Evolutionary conservation across 176 grass and related monocot species (phyloP).

Genomic region (Hyparrhenia diplandra): DNA sequence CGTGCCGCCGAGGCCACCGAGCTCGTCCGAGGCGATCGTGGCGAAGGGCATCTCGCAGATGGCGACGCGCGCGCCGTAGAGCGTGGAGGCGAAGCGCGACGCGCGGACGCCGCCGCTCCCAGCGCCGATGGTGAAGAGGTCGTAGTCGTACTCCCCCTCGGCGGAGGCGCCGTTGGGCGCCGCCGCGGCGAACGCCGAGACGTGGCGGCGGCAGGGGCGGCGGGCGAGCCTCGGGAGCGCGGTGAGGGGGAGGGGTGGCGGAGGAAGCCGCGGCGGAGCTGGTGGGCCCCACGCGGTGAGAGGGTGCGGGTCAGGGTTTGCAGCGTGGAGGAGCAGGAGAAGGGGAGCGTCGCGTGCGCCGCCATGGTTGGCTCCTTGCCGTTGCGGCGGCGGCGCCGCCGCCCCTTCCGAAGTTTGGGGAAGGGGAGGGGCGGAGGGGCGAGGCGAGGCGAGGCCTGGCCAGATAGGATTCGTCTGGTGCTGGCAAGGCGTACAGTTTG

Average conservation of each 20-base stretch:
- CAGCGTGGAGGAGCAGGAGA: conserved; percentile 56
- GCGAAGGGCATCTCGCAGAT: conserved; percentile 90
- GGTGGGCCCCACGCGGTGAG: conserved; percentile 17
- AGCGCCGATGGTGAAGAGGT: conserved; percentile 93
- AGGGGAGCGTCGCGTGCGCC: conserved; percentile 34
- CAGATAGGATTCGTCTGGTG: conserved; percentile 18
- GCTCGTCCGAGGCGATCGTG: conserved; percentile 61
- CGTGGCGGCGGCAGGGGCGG: conserved; percentile 18
- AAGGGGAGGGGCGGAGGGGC: not conserved
- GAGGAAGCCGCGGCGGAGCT: conserved; percentile 18
- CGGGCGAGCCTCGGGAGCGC: conserved; percentile 21
- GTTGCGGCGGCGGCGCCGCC: not conserved
- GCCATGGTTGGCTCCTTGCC: conserved; percentile 35
- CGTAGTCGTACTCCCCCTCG: conserved; percentile 57
- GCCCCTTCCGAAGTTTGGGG: conserved; percentile 22
- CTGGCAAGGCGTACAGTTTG: not conserved
- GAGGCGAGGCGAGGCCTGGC: not conserved
- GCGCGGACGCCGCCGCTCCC: conserved; percentile 90
- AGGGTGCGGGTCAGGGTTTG: conserved; percentile 46
- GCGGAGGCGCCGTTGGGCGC: conserved; percentile 36
- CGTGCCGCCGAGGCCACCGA: conserved; percentile 86
- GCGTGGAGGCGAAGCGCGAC: conserved; percentile 76
- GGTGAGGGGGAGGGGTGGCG: conserved; percentile 22
- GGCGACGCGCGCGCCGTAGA: conserved; percentile 71
- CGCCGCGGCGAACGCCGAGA: conserved; percentile 23